phyloP scores from a whole-genome alignment of 2,329 filamentous ascomycete species.

The Aspergillus niger region DNA sequence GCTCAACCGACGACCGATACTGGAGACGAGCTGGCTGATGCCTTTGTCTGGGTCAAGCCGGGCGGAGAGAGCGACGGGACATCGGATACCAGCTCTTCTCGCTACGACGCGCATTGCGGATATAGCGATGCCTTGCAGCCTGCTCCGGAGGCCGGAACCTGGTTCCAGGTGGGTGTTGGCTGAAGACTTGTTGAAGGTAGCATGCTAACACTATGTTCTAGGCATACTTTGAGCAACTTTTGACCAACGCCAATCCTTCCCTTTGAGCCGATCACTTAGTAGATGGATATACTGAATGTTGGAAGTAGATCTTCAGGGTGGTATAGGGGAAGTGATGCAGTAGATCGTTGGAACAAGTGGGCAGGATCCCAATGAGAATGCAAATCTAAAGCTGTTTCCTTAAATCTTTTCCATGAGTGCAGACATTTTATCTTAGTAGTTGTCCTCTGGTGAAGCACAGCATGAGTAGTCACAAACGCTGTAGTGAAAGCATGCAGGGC shows the following conservation, averaged over 20 bases:
- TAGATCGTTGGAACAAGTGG: not conserved
- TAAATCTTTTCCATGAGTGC: too few relatives aligned
- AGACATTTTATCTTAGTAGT: too few relatives aligned
- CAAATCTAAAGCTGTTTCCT: too few relatives aligned
- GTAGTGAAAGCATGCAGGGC: constrained; percentile 14
- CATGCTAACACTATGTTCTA: constrained; percentile 11
- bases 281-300: not conserved
- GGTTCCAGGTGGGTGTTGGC: constrained; percentile 58
- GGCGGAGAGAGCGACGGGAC: constrained; percentile 59
- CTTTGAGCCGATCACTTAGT: not conserved
- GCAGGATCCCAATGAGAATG: too few relatives aligned
- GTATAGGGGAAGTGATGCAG: constrained; percentile 6
- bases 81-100: constrained; percentile 50
- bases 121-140: constrained; percentile 58
- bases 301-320: not conserved
- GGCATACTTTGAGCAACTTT: constrained; percentile 34
- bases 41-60: constrained; percentile 72
- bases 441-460: not conserved
- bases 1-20: constrained; percentile 65
- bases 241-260: constrained; percentile 32
- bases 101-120: constrained; percentile 60
- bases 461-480: not conserved
- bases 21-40: constrained; percentile 60
- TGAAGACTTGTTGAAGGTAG: constrained; percentile 27
- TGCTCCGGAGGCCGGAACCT: constrained; percentile 69